Percentiles rank a stretch among this genome's conserved stretches.
Conservation (phyloP, 78 protist species). For the Tieghemostelium lacteum region DNA sequence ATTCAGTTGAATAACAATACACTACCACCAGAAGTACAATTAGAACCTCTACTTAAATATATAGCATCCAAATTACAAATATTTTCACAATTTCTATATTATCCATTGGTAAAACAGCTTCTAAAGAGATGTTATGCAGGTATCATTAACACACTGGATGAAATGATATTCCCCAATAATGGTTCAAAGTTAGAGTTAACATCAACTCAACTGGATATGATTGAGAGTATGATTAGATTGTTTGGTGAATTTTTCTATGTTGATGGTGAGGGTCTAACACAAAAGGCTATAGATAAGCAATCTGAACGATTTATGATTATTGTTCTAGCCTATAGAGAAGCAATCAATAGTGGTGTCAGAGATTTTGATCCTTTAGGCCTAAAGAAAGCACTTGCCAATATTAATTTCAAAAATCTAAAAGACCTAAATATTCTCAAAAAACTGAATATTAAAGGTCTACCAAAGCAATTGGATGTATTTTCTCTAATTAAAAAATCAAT, state of each 20-base stretch:
- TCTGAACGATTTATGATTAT: slow-evolving; percentile 65
- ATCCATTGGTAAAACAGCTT: slow-evolving; percentile 50
- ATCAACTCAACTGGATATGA: slow-evolving; percentile 24
- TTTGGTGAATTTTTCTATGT: slow-evolving; percentile 65
- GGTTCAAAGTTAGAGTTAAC: neutral
- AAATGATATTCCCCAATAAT: slow-evolving; percentile 47
- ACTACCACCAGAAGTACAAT: slow-evolving; percentile 8
- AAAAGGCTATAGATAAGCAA: slow-evolving; percentile 71
- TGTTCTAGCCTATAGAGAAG: slow-evolving; percentile 59
- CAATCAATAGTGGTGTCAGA: slow-evolving; percentile 71
- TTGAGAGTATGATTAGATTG: slow-evolving; percentile 45
- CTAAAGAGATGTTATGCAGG: slow-evolving; percentile 57
- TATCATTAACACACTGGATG: slow-evolving; percentile 42
- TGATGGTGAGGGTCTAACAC: slow-evolving; percentile 75
- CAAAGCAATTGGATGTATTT: slow-evolving; percentile 70
- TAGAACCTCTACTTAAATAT: slow-evolving; percentile 57
- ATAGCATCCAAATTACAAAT: slow-evolving; percentile 46
- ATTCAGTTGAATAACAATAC: neutral
- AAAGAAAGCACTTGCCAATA: slow-evolving; percentile 39
- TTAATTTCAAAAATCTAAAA: slow-evolving; percentile 33
- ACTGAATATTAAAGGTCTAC: slow-evolving; percentile 46
- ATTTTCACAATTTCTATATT: slow-evolving; percentile 59
- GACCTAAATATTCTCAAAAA: slow-evolving; percentile 52
- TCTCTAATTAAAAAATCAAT: slow-evolving; percentile 41
- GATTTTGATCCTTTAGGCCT: slow-evolving; percentile 68